Conservation (phyloP, 768 basidiomycete genomes). For the Sutorius australiensis region DNA sequence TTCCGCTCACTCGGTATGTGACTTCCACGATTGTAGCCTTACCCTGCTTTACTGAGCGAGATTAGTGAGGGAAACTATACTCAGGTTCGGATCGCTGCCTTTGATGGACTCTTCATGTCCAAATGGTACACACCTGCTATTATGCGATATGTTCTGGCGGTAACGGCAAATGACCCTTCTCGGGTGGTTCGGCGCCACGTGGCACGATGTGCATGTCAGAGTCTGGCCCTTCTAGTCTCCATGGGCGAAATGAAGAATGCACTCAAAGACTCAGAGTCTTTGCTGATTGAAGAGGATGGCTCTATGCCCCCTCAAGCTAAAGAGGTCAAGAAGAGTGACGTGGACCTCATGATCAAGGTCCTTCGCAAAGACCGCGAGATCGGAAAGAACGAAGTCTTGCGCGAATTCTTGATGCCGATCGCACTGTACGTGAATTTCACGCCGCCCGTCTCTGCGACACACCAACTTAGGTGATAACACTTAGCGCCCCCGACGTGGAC, state of each 20-base stretch:
- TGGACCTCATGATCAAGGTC: slow-evolving; percentile 81
- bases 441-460: neutral
- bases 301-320: slow-evolving; percentile 63
- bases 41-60: slow-evolving; percentile 9
- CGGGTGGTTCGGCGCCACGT: slow-evolving; percentile 82
- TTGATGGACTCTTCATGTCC: slow-evolving; percentile 88
- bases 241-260: slow-evolving; percentile 87
- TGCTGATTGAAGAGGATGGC: slow-evolving; percentile 87
- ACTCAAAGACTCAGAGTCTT: slow-evolving; percentile 67
- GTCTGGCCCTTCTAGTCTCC: slow-evolving; percentile 78
- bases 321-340: slow-evolving; percentile 77
- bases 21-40: neutral
- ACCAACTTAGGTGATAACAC: neutral
- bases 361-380: slow-evolving; percentile 85
- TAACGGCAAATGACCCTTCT: slow-evolving; percentile 84
- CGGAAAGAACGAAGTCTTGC: slow-evolving; percentile 71
- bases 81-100: slow-evolving; percentile 87
- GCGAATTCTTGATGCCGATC: slow-evolving; percentile 79
- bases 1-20: slow-evolving; percentile 82
- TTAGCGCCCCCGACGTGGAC: slow-evolving; percentile 71
- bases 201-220: slow-evolving; percentile 79
- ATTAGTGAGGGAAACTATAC: slow-evolving; percentile 89
- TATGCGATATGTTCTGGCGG: slow-evolving; percentile 83
- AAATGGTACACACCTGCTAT: slow-evolving; percentile 83
- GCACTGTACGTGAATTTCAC: slow-evolving; percentile 55